phyloP scores from a whole-genome alignment of 1,284 basidiomycete genomes.

The Thecaphora thlaspeos region DNA sequence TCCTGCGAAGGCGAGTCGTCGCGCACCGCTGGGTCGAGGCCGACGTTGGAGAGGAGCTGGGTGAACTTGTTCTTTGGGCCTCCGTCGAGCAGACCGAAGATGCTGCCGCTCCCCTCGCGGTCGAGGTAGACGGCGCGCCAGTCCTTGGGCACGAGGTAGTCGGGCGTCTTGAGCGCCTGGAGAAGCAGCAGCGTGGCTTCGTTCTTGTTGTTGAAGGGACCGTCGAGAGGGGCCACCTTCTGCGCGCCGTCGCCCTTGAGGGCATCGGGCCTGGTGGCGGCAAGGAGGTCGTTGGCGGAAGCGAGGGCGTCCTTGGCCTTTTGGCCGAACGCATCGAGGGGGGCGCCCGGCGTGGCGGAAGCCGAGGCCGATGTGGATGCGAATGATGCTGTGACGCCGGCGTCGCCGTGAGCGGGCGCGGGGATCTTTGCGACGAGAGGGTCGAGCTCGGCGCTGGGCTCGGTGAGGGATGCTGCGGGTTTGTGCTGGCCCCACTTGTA shows the following conservation, averaged over 20 bases:
- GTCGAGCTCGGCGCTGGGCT: slow-evolving; percentile 15
- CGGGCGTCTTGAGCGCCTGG: slow-evolving; percentile 13
- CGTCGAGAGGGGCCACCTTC: not conserved
- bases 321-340: slow-evolving; percentile 16
- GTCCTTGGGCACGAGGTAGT: slow-evolving; percentile 14
- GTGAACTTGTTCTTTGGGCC: slow-evolving; percentile 26
- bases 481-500: not conserved
- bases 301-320: slow-evolving; percentile 14
- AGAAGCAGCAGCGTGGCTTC: slow-evolving; percentile 26
- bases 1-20: not conserved
- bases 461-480: slow-evolving; percentile 4
- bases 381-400: no score
- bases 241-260: no score
- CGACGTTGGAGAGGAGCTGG: slow-evolving; percentile 21
- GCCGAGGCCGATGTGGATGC: not conserved
- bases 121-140: slow-evolving; percentile 23
- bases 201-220: slow-evolving; percentile 6
- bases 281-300: not conserved
- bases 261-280: no score
- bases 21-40: slow-evolving; percentile 1
- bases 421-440: slow-evolving; percentile 15
- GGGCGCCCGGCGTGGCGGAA: slow-evolving; percentile 16
- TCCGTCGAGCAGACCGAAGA: slow-evolving; percentile 12
- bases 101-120: slow-evolving; percentile 5
- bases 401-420: no score